These are phyloP conservation scores for Lepidium sativum DNA, from an alignment of 345 rosid species.

Conservation along the genomic window DNA sequence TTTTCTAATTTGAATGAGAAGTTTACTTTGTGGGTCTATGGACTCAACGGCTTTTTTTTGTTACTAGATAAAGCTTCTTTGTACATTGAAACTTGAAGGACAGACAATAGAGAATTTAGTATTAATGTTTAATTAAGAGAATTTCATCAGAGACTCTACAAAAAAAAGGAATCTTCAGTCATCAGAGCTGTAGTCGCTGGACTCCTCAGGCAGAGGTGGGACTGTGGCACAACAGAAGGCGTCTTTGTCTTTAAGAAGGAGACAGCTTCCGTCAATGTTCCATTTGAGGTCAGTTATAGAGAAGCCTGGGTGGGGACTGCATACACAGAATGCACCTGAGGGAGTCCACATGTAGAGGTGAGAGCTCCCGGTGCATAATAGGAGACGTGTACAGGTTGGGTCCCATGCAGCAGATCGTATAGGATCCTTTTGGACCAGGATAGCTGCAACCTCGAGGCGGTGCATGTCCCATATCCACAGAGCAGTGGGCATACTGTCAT, in stretches of 20 bases:
- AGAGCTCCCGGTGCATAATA: conserved; percentile 81
- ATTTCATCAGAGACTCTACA: not conserved
- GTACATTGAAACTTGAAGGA: conserved; percentile 1
- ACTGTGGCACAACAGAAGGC: conserved; percentile 77
- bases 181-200: conserved; percentile 90
- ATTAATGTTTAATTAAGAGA: too few species aligned
- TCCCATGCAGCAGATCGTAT: conserved; percentile 86
- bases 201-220: conserved; percentile 64
- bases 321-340: conserved; percentile 82
- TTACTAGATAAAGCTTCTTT: conserved; percentile 14
- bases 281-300: conserved; percentile 71
- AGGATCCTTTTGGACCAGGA: conserved; percentile 87
- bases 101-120: too few species aligned
- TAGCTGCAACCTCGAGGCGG: conserved; percentile 78
- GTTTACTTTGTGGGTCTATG: too few species aligned
- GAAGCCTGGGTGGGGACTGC: conserved; percentile 66
- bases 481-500: conserved; percentile 84
- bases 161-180: conserved; percentile 34
- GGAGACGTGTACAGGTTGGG: conserved; percentile 72
- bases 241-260: conserved; percentile 88
- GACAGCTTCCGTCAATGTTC: conserved; percentile 88
- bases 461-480: conserved; percentile 94
- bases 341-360: conserved; percentile 95
- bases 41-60: too few species aligned
- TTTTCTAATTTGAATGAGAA: too few species aligned